Evolutionary conservation across 208 protist species (phyloP).

Genomic region (Crithidia expoeki): DNA sequence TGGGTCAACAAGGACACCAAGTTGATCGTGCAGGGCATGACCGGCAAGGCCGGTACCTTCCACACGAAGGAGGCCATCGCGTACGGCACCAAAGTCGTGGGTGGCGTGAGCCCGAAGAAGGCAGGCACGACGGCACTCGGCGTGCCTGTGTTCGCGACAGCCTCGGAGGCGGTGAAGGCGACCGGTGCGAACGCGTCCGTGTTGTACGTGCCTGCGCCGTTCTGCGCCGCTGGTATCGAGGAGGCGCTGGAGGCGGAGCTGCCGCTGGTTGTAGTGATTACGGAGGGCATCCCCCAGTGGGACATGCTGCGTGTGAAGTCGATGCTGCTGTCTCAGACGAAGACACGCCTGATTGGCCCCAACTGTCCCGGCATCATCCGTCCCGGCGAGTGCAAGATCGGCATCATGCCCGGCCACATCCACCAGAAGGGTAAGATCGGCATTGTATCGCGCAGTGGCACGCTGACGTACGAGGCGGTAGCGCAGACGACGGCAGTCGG

Average conservation of each 20-base stretch:
- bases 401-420: slow-evolving; percentile 99
- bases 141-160: slow-evolving; percentile 96
- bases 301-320: slow-evolving; percentile 97
- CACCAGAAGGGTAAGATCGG: slow-evolving; percentile 98
- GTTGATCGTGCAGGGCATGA: slow-evolving; percentile 99
- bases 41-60: slow-evolving; percentile 98
- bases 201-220: slow-evolving; percentile 98
- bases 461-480: too few relatives aligned
- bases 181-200: slow-evolving; percentile 96
- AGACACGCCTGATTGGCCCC: slow-evolving; percentile 97
- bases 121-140: slow-evolving; percentile 94
- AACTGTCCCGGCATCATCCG: slow-evolving; percentile 99
- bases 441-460: slow-evolving; percentile 99
- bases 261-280: slow-evolving; percentile 98
- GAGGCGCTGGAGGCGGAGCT: slow-evolving; percentile 98
- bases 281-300: slow-evolving; percentile 99
- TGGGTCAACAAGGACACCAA: slow-evolving; percentile 96
- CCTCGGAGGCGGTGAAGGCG: slow-evolving; percentile 87
- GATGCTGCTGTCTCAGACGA: slow-evolving; percentile 91
- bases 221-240: slow-evolving; percentile 95
- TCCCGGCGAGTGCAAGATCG: slow-evolving; percentile 99
- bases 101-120: slow-evolving; percentile 97
- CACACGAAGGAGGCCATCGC: slow-evolving; percentile 97
- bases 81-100: slow-evolving; percentile 99
- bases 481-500: too few relatives aligned